Evolutionary conservation across 2,329 filamentous ascomycete genomes (phyloP).

Genomic region (Xylaria sp.): DNA sequence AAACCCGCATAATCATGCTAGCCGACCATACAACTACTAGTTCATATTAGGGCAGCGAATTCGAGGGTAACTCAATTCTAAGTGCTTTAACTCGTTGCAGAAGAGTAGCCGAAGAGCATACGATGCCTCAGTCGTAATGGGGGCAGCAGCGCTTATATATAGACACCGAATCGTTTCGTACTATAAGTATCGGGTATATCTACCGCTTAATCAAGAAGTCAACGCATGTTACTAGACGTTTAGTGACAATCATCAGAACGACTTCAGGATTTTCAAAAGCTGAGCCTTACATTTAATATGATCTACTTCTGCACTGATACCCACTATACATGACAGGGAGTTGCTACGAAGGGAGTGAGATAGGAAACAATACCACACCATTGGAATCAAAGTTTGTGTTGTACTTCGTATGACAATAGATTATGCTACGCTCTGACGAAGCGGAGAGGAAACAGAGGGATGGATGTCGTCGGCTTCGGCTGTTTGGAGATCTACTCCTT

Average conservation of each 20-base stretch:
- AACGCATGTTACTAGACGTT: not conserved
- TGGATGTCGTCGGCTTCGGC: not conserved
- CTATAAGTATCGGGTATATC: not conserved
- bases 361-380: no score
- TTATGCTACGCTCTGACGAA: not conserved
- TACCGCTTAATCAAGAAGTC: not conserved
- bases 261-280: no score
- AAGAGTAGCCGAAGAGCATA: slow-evolving; percentile 87
- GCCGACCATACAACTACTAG: slow-evolving; percentile 40
- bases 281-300: no score
- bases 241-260: no score
- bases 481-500: not conserved
- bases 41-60: slow-evolving; percentile 69
- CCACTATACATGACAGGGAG: no score
- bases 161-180: not conserved
- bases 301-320: no score
- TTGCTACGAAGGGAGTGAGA: no score
- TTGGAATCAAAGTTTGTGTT: no score
- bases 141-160: slow-evolving; percentile 74
- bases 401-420: not conserved
- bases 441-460: not conserved
- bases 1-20: slow-evolving; percentile 26
- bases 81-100: slow-evolving; percentile 95
- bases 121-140: slow-evolving; percentile 88
- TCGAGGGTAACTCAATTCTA: slow-evolving; percentile 79